Base-by-base conservation (phyloP, 1,284 basidiomycete species). In the Schizopora paradoxa region DNA sequence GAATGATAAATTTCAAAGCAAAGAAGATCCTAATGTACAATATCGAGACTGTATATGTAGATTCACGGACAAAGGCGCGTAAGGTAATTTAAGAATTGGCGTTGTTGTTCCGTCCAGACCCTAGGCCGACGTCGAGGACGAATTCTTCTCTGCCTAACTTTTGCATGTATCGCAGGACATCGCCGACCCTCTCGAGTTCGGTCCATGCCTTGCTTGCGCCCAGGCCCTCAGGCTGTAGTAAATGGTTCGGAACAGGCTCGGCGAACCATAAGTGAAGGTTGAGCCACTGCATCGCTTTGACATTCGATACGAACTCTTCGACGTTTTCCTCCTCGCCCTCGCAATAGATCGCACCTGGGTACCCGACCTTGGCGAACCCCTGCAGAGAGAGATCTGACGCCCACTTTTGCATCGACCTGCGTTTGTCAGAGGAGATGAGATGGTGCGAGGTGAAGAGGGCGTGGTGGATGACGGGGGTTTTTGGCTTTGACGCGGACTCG, bases 221-320 rank as follows among this genome's bases (percentile, higher is more conserved):
- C 32, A 29, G 13, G 21, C 18, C 16, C 43, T 21, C 16, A 8
- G 7, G 16, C 18, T 22, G 21, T 40, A 2, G 23, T 22, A 35
- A 3, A 35, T 14, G 22, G 8, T 18, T 6, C 29, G 10, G 19
- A 13, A 28, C 28, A 16, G 66, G 62, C 51, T 82, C 79, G 16
- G 77, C 56, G 52, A 86, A 79, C 14, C 83, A 61, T n/a, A 85
- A 62, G 35, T 74, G 68, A 51, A 88, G 61, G 8, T 84, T 84
- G 0, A 87, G 68, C 86, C 85, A 88, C 55, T 86, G 82, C 84
- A 86, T 86, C 19, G 70, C 73, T 59, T 81, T 85, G 43, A 88
- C 74, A 46, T 80, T 80, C 13, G 60, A 61, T 2, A 83, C 73
- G 55, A 86, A 86, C 52, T 81, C 77, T 52, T 78, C 72, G 14